phyloP scores from a whole-genome alignment of 169 alveolate genomes.

The Plasmodium malariae region DNA sequence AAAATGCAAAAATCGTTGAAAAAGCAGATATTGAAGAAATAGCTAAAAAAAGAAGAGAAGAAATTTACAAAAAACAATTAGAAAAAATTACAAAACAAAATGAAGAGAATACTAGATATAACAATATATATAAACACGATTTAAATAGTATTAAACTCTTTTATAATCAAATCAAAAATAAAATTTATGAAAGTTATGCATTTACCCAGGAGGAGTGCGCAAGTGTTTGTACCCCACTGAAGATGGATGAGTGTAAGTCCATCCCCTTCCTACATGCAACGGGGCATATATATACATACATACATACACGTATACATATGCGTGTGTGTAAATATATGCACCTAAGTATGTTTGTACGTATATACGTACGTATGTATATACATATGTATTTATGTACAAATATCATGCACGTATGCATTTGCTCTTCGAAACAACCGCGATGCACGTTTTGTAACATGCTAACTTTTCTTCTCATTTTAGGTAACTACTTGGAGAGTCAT shows the following conservation, averaged over 20 bases:
- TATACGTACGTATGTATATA: no score
- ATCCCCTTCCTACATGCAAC: no score
- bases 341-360: not conserved
- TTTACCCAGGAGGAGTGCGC: conserved; percentile 44
- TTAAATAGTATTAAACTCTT: conserved; percentile 23
- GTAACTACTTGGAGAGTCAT: conserved; percentile 71
- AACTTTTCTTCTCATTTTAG: conserved; percentile 9
- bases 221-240: conserved; percentile 20
- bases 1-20: conserved; percentile 76
- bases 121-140: conserved; percentile 48
- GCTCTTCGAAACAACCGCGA: no score
- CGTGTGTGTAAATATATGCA: not conserved
- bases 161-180: conserved; percentile 31
- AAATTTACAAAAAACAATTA: conserved; percentile 47
- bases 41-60: conserved; percentile 56
- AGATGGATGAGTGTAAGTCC: conserved; percentile 67
- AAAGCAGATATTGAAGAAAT: conserved; percentile 70
- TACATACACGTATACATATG: not conserved
- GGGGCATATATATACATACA: no score
- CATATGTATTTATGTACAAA: not conserved
- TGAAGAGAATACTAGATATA: conserved; percentile 72
- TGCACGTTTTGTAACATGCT: no score
- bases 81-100: conserved; percentile 61
- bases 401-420: not conserved
- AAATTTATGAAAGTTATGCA: conserved; percentile 2